Evolutionary conservation across 2,329 filamentous ascomycete genomes (phyloP).

Genomic region (Metarhizium rileyi): DNA sequence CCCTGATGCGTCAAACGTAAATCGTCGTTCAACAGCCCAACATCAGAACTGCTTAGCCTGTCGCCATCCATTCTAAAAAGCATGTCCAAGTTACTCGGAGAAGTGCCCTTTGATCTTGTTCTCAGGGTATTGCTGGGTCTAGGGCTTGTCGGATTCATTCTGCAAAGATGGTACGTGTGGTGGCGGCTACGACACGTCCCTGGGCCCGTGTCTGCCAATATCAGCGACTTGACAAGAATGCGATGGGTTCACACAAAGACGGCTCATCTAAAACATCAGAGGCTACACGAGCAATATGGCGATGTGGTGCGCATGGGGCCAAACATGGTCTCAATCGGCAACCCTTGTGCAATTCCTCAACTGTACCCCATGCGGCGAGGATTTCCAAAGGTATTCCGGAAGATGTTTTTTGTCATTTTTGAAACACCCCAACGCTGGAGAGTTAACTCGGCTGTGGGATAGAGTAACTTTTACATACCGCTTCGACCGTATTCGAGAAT

Average conservation of each 20-base stretch:
- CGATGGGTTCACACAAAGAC: constrained; percentile 4
- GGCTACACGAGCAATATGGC: constrained; percentile 8
- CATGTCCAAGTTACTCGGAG: not conserved
- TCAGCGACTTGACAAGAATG: constrained; percentile 1
- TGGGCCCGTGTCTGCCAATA: constrained; percentile 1
- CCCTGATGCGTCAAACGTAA: not conserved
- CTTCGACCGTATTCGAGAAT: not conserved
- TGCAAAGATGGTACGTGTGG: not conserved
- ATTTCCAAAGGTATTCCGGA: constrained; percentile 9
- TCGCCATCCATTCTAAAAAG: not conserved
- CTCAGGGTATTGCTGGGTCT: not conserved
- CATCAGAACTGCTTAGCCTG: not conserved
- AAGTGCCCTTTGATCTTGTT: not conserved
- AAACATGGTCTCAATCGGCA: constrained; percentile 10
- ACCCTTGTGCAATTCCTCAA: constrained; percentile 6
- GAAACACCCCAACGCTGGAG: too few relatives aligned
- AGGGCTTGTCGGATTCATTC: not conserved
- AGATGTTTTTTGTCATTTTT: too few relatives aligned
- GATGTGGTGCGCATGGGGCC: constrained; percentile 11
- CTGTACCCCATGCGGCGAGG: constrained; percentile 9
- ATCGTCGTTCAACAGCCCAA: not conserved
- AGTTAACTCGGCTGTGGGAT: not conserved
- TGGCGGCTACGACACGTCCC: constrained; percentile 5
- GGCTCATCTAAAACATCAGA: constrained; percentile 3
- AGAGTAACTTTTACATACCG: constrained; percentile 6